Base-by-base conservation (phyloP, 2,329 filamentous ascomycete species). In the Knoxdaviesia capensis region DNA sequence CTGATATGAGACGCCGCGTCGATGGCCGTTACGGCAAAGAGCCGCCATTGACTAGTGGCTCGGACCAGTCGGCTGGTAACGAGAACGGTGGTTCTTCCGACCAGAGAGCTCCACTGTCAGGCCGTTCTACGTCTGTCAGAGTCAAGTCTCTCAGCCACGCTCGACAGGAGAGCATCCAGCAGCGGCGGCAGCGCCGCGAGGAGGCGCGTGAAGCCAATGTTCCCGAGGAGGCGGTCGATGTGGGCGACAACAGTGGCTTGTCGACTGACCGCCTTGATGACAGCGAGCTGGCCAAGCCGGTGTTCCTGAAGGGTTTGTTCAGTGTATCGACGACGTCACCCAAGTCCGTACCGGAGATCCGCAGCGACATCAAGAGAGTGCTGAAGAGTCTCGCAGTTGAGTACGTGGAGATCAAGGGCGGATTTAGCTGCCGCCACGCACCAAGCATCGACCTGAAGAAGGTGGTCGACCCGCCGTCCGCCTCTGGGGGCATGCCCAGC, bases 241-340 rank as follows among this genome's bases (percentile, higher is more conserved):
- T 84, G 30, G 73, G 69, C 11, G 70, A 75, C 44, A 65, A 65
- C 33, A 77, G 71, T 45, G 58, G 68, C 31, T 33, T 38, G 6
- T 78, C 74, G 6, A 73, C 68, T 2, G 74, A 79, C 36, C 62
- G 71, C 29, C 57, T 78, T 7, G 69, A 74, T 46, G 76, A 73
- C 49, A 77, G 80, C 5, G 85, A 92, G 49, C 73, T 88, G 46
- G 78, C 88, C 42, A 94, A 94, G 57, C 90, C 90, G 0, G 90
- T 96, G 3, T 96, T 81, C 57, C 71, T 98, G 44, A 98, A 96
- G 59, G 90, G 90, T 5, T 68, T 98, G 11, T 96, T 98, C 62
- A 96, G 88, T 52, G 90, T 96, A 42, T 92, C 85, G 4, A 98
- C 90, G 0, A 98, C 90, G 6, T 94, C 86, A 44, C 90, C 79